Base-by-base conservation (phyloP, 164 flowering plant species). In the Houttuynia cordata region DNA sequence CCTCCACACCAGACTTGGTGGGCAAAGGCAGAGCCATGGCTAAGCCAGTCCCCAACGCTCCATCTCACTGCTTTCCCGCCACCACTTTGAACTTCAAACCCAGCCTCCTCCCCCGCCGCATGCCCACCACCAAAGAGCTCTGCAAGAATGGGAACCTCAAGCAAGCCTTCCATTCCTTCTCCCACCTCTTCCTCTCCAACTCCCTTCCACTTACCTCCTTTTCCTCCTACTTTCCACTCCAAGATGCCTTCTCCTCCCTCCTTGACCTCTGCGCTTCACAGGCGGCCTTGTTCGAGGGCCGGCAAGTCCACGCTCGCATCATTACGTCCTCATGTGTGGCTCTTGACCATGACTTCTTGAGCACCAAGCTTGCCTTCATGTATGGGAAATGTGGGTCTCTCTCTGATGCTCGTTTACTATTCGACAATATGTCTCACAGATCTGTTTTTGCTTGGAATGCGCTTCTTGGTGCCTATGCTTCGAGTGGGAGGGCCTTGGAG, bases 361-460 rank as follows among this genome's bases (percentile, higher is more conserved):
- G 68, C 25, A 88, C 92, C 42, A 86, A 85, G 67, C 83, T 91
- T 34, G 81, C 87, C n/a, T n/a, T n/a, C n/a, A n/a, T n/a, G n/a
- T 87, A 87, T 64, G 87, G 86, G 2, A 88, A 82, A 58, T 86
- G 91, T 51, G 88, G 87, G 42, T 71, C 70, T 23, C 42, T 83
- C 22, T 37, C 15, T 20, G 56, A 68, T 65, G 92, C 95, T 0
- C 67, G 76, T 73, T 75, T 66, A 21, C 15, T 87, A 78, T 92
- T 92, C 59, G 90, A 80, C 70, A 59, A 63, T 78, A 85, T 89
- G 88, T 67, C 62, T 52, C 56, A 74, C 0, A 78, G 82, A 75
- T 87, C 75, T 18, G 66, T 78, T 51, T 87, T 81, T 64, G 72
- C 95, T 0, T 92, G 95, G 89, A 90, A 93, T 82, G 97, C 88